Conservation (phyloP, 2,329 filamentous ascomycete species). For the Cryphonectria naterciae region DNA sequence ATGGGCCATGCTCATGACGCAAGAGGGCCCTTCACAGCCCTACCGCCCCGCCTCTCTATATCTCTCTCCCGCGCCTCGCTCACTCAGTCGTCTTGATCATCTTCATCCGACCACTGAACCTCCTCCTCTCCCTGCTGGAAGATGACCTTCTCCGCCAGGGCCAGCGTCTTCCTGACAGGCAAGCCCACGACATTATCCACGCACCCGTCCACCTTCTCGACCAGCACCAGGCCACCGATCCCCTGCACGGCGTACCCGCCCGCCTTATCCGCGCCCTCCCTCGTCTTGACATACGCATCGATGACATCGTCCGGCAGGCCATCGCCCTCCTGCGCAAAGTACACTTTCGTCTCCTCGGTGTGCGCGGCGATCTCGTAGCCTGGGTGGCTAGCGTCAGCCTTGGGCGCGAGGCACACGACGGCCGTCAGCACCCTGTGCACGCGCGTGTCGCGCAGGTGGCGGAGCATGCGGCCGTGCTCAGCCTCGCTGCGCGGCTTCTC, state of each 20-base stretch:
- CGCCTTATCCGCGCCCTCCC: slow-evolving; percentile 94
- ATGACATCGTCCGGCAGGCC: slow-evolving; percentile 78
- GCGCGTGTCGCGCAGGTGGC: slow-evolving; percentile 74
- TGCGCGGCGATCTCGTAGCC: slow-evolving; percentile 82
- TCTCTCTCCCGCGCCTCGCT: neutral
- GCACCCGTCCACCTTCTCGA: slow-evolving; percentile 86
- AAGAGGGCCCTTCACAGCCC: neutral
- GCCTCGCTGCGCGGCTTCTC: slow-evolving; percentile 87
- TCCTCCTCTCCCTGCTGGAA: slow-evolving; percentile 72
- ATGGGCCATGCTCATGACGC: neutral
- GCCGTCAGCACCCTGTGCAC: slow-evolving; percentile 85
- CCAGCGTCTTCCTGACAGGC: slow-evolving; percentile 77
- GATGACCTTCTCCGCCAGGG: slow-evolving; percentile 86
- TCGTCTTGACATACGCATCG: slow-evolving; percentile 75
- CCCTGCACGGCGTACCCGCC: slow-evolving; percentile 96
- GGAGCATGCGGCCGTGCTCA: slow-evolving; percentile 84
- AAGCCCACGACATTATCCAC: slow-evolving; percentile 95
- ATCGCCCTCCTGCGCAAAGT: slow-evolving; percentile 70
- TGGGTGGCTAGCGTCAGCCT: slow-evolving; percentile 78
- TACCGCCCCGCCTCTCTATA: neutral
- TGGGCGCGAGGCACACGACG: slow-evolving; percentile 79
- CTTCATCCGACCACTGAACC: slow-evolving; percentile 47
- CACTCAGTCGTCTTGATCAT: slow-evolving; percentile 27
- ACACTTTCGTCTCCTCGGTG: slow-evolving; percentile 91
- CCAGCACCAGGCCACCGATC: slow-evolving; percentile 79